Base-by-base conservation (phyloP, 2,329 filamentous ascomycete genomes). In the Penicillium sp. region DNA sequence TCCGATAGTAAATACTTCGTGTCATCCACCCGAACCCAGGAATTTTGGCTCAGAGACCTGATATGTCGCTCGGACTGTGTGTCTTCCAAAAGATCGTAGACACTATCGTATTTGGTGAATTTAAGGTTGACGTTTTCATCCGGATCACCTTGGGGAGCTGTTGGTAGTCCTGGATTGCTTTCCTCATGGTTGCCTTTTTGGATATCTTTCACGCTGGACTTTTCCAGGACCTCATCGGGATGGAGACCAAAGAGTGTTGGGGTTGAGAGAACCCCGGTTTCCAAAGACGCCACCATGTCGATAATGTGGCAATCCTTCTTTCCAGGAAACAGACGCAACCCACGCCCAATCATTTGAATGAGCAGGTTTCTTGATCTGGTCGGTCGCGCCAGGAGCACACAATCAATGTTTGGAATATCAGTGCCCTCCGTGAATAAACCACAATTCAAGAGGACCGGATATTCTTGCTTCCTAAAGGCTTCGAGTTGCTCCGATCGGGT, bases 371-470 rank as follows among this genome's bases (percentile, higher is more conserved):
- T 86, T 15, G 94, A 97, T 63, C 88, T 87, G 1, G 94, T 99
- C 0, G 94, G 94, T 23, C 94, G 81, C 3, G 89, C 92, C 8
- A 99, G 81, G 8, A 99, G 70, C 23, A 99, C 85, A 69, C 94
- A 97, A 76, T 99, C 94, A 62, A 99, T 90, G 70, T 96, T 97
- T 6, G 95, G 94, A 29, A 99, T 96, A 68, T 99, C 94, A 1
- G 94, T 99, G 2, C 94, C 94, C 76, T 99, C 94, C 0, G 93
- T 97, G 68, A 96, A 97, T 40, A 99, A 89, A 8, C 92, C 92
- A 68, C 94, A 97, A 70, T 99, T 99, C 49, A 99, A 77, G 14
- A 99, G 81, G 1, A 99, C 90, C 0, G 91, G 90, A 59, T 90
- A 97, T 42, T 92, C 83, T 7, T 86, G 83, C 2, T 78, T 81